Evolutionary conservation across 2,329 filamentous ascomycete genomes (phyloP), one percentile per base, ranked within the genome.

Genomic region (Paradendryphiella salina): DNA sequence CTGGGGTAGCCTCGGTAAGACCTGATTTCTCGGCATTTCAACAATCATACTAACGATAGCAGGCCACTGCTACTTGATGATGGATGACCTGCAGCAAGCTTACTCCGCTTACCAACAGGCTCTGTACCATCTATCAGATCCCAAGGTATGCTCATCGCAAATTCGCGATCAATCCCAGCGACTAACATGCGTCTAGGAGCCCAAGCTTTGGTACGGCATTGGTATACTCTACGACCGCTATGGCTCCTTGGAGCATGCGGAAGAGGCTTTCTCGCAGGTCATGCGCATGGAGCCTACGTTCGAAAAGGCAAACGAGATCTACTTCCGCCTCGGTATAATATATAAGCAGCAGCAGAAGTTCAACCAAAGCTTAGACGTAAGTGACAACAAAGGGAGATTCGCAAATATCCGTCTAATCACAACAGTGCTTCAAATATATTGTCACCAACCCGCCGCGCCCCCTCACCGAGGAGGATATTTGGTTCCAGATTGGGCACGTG

Each of bases 21-120:
- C 18, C 15, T 72, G 7, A 40, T 26, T 29, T 20, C 37, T 5
- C 31, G 6, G 17, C 18, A 14, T 29, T 14, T 15, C 14, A 47
- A 45, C 6, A 40, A 11, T 14, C 14, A 44, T 44, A 20, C 59
- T 64, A 50, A 69, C 55, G 42, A 5, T 3, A 36, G 11, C 62
- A 93, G 90, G 94, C n/a, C 94, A 97, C 73, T 97, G 94, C 76
- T 96, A 93, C 71, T 80, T 99, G 20, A 99, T 99, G 94, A 96
- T 96, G 84, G 94, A 99, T 69, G 93, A 96, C 67, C 77, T 97
- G 28, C 94, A 97, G 75, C 91, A 97, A 70, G 94, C 94, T 0
- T 99, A 99, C 68, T 89, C 90, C 26, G 92, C 94, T 1, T 99
- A 99, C 71, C 94, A 99, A 72, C 90, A 95, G 71, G 94, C 94